Base-by-base conservation (phyloP, 805 yeast species). In the Wickerhamomyces strasburgensis region DNA sequence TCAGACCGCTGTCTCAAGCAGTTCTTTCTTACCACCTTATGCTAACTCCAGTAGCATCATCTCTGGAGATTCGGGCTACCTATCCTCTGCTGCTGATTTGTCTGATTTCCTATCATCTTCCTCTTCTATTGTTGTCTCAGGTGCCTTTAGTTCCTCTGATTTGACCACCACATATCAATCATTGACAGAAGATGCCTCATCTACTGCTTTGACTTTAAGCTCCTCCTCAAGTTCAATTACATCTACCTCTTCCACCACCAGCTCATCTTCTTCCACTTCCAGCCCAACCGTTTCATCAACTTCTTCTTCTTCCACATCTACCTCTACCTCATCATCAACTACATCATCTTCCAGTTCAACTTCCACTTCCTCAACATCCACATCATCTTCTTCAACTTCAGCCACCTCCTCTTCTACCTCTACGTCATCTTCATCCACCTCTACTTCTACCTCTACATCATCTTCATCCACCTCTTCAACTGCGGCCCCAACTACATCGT, bases 251-350 rank as follows among this genome's bases (percentile, higher is more conserved):
- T 15, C 34, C 2, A 11, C 36, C 4, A n/a, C 31, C 6, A 23
- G 38, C 1, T 10, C 38, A 8, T 15, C 42, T 13, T 14, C 39
- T 3, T 14, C 39, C 2, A 18, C 43, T 10, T 8, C 46, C 5
- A 16, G 34, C 10, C 27, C 33, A 15, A 14, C 40, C 13, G 21
- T 43, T 5, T 6, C 37, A 3, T 3, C 37, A 19, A 23, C 49
- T 14, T 9, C 37, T 4, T 10, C 27, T 17, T 10, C 30, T 11
- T 7, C 34, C 15, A 14, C 35, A 29, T 43, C 54, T 26, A 42
- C 43, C 39, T 46, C 58, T 49, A 28, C 42, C 14, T 17, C 55
- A 31, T 49, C 54, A 34, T 23, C 46, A 34, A 29, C 48, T 16
- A 31, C 45, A 13, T 27, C 42, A 31, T 34, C 41, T 8, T 39